phyloP scores from a whole-genome alignment of 352 stramenopile species.

The Pilasporangium apinafurcum region DNA sequence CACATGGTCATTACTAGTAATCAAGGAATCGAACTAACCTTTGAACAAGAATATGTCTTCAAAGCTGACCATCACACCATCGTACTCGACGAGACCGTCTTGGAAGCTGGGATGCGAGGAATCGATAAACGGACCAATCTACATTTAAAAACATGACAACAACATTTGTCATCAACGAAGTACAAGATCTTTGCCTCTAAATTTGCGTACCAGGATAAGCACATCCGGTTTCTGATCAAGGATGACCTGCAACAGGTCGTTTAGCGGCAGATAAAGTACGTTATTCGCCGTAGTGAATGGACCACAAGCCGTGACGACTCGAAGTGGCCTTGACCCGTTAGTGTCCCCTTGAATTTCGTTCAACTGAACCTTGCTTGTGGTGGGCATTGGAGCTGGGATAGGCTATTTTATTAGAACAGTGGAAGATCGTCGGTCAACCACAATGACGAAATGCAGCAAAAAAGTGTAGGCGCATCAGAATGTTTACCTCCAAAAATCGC shows the following conservation, averaged over 20 bases:
- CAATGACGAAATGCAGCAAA: not conserved
- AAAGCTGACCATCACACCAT: conserved; percentile 77
- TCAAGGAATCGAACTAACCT: conserved; percentile 36
- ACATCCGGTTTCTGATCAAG: conserved; percentile 89
- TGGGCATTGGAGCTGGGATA: conserved; percentile 48
- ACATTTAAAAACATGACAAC: not conserved
- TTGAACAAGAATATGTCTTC: conserved; percentile 86
- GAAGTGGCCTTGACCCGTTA: conserved; percentile 39
- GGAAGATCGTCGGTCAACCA: not conserved
- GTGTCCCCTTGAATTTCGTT: conserved; percentile 40
- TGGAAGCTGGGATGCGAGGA: conserved; percentile 86
- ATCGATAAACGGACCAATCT: conserved; percentile 96
- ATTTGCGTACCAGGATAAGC: conserved; percentile 80
- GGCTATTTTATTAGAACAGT: conserved; percentile 18
- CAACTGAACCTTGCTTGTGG: conserved; percentile 30
- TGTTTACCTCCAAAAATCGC: conserved; percentile 60
- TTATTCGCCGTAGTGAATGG: conserved; percentile 95
- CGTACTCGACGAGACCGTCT: conserved; percentile 71
- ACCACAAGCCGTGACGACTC: conserved; percentile 87
- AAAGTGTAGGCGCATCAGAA: not conserved
- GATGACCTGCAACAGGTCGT: conserved; percentile 87
- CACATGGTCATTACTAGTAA: too few species aligned
- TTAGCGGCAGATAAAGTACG: conserved; percentile 92
- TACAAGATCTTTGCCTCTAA: not conserved
- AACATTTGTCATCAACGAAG: not conserved